Evolutionary conservation across 2,329 filamentous ascomycete species (phyloP), one percentile per base, ranked within the genome.

Genomic region (Talaromyces pinophilus): DNA sequence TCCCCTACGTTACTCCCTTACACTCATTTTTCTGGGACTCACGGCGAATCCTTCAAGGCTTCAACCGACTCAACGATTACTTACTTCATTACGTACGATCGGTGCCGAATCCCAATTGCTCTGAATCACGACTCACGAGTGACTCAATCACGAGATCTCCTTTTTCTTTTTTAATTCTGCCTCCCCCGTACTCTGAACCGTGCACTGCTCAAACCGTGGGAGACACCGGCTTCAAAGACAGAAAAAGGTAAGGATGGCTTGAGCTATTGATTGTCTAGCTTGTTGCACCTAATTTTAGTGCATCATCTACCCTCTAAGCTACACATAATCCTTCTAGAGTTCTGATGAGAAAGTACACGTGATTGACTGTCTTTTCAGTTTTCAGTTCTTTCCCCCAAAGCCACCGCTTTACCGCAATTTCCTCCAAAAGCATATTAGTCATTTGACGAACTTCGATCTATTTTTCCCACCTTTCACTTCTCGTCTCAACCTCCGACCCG

Each of bases 201-300:
- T 57, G 54, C 54, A 40, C 33, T 22, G 30, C 54, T 57, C 33
- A 15, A 30, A n/a, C 30, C 30, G 52, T 55, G 28, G 50, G 52
- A 33, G 30, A 55, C 52, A 35, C 52, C 52, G 30, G 33, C 52
- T 57, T n/a, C 52, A 19, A 38, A 38, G 8, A 57, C 52, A 35
- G 8, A 38, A 35, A 38, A 11, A 57, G 54, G 54, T 57, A 40
- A 57, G 33, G 2, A 22, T 40, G 33, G 54, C 54, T 57, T 17
- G 33, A 40, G 54, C 33, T 57, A 57, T 57, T 57, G 33, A 57
- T 40, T 38, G n/a, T 15, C 33, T 57, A 57, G 28, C 52, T 57
- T 57, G 52, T 15, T 38, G 30, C 52, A 38, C 33, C 54, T 57
- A 38, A 38, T 57, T 57, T 57, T 57, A 57, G 54, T 57, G n/a